phyloP scores from a whole-genome alignment of 805 yeast species.

The Pichia californica region DNA sequence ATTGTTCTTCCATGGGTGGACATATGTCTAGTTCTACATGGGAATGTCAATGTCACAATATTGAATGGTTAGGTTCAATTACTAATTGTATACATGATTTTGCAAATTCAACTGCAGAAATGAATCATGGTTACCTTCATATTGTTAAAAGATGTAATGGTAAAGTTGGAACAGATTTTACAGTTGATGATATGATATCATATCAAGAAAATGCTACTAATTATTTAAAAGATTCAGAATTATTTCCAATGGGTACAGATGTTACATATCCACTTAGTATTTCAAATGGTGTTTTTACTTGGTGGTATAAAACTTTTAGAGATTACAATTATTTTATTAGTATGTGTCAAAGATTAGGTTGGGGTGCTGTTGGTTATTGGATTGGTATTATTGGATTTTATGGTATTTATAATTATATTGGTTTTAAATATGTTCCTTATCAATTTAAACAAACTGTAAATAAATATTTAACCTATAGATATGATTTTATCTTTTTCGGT shows the following conservation, averaged over 20 bases:
- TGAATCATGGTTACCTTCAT: conserved; percentile 36
- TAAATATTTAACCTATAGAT: conserved; percentile 2
- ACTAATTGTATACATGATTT: conserved; percentile 35
- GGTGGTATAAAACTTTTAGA: conserved; percentile 30
- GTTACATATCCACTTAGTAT: conserved; percentile 31
- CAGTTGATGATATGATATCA: conserved; percentile 28
- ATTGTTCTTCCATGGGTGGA: conserved; percentile 32
- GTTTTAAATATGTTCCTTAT: conserved; percentile 4
- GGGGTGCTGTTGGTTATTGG: conserved; percentile 43
- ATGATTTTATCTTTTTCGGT: conserved; percentile 10
- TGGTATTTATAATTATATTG: conserved; percentile 23
- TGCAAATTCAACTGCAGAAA: conserved; percentile 24
- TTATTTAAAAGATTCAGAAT: conserved; percentile 25
- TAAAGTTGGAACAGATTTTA: conserved; percentile 30
- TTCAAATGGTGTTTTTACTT: conserved; percentile 27
- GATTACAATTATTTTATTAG: conserved; percentile 33
- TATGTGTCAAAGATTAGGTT: conserved; percentile 35
- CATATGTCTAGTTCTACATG: conserved; percentile 26
- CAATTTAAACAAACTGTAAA: not conserved
- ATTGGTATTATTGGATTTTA: conserved; percentile 27
- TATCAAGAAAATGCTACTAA: conserved; percentile 29
- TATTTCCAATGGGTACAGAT: conserved; percentile 17
- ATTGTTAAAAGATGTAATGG: conserved; percentile 30
- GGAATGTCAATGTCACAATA: conserved; percentile 36
- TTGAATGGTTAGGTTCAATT: conserved; percentile 39